Evolutionary conservation across 2,329 filamentous ascomycete genomes (phyloP), one percentile per base, ranked within the genome.

Genomic region (Neofusicoccum cordaticola): DNA sequence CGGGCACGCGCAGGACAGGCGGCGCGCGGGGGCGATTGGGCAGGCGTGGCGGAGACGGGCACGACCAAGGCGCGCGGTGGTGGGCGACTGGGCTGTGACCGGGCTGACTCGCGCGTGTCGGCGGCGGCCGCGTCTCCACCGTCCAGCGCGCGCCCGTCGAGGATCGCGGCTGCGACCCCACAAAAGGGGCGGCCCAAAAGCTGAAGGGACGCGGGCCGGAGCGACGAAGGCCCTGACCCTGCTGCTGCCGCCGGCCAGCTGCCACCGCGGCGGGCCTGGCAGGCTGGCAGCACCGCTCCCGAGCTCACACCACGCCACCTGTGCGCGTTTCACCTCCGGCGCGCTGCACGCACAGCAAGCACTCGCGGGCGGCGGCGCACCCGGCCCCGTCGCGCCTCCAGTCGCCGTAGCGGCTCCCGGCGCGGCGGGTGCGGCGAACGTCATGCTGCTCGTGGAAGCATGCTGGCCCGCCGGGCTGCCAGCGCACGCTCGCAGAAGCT

Each of bases 241-340:
- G 22, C 22, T 3, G 3, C 22, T 22, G 22, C 22, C 22, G 22
- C 22, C 22, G 3, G 22, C 56, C 42, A 47, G 37, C 56, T 60
- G 15, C 56, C 56, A 60, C 42, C 19, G 56, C 41, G 41, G 27
- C 56, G 56, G 56, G 56, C 42, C 56, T 60, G 39, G 39, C 9
- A 48, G 45, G 45, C 45, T 11, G 17, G 45, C 45, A 12, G 45
- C 27, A 31, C 11, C 37, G 56, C 56, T 37, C 56, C 56, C 56
- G 56, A 47, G 19, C 56, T 60, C 56, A 60, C 56, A 60, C 56
- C 53, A 58, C 8, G 27, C 52, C 52, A 56, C 35, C 52, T 22
- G 52, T 27, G 39, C 53, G 53, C 53, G 39, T 58, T 58, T 58
- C 53, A 45, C 41, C 53, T 31, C 27, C 6, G 27, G 27, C 27